Evolutionary conservation across 352 stramenopile species (phyloP).

Genomic region (Hyaloperonospora brassicae): DNA sequence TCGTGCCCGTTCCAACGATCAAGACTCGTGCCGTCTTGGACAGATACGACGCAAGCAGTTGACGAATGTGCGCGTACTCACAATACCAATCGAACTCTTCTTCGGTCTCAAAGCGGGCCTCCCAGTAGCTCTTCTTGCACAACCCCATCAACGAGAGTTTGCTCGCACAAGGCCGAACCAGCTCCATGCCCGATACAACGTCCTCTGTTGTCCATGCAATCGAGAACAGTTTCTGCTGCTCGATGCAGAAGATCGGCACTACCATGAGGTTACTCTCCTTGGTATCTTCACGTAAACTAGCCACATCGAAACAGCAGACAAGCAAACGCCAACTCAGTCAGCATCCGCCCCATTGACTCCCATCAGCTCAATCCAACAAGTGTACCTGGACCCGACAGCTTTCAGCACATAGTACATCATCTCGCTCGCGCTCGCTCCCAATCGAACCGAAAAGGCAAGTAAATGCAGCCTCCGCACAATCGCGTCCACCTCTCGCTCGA

Average conservation of each 20-base stretch:
- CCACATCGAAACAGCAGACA: slow-evolving; percentile 7
- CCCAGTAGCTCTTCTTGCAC: slow-evolving; percentile 56
- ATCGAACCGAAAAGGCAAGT: slow-evolving; percentile 42
- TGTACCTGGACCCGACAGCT: slow-evolving; percentile 30
- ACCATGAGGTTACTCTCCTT: slow-evolving; percentile 35
- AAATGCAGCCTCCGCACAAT: slow-evolving; percentile 36
- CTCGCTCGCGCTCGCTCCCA: slow-evolving; percentile 31
- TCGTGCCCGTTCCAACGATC: slow-evolving; percentile 42
- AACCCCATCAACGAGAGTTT: slow-evolving; percentile 53
- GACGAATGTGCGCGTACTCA: slow-evolving; percentile 36
- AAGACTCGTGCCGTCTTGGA: slow-evolving; percentile 26
- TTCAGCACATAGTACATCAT: slow-evolving; percentile 52
- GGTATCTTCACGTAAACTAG: slow-evolving; percentile 35
- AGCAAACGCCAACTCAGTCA: background rate
- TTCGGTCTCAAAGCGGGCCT: slow-evolving; percentile 40
- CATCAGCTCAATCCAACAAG: background rate
- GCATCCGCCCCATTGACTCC: too few species aligned
- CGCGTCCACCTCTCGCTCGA: slow-evolving; percentile 19
- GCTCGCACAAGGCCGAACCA: slow-evolving; percentile 36
- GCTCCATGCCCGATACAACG: slow-evolving; percentile 22
- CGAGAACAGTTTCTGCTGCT: slow-evolving; percentile 38
- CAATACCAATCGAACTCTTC: slow-evolving; percentile 58
- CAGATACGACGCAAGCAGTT: slow-evolving; percentile 29
- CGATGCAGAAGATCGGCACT: slow-evolving; percentile 41
- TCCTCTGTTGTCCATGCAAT: slow-evolving; percentile 35